phyloP scores from a whole-genome alignment of 331 rosid genomes.

The Malus hybrid region DNA sequence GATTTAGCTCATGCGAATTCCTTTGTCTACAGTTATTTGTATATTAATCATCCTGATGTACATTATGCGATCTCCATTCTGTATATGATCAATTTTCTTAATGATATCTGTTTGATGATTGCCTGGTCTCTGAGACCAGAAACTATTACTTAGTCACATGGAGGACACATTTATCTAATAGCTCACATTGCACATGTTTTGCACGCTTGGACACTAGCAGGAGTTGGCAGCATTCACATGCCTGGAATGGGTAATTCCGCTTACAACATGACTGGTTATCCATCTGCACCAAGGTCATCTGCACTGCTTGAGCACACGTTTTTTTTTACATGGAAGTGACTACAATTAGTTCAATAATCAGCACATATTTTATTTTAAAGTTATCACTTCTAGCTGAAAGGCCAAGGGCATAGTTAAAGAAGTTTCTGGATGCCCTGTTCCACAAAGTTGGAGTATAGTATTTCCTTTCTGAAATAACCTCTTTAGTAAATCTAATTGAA shows the following conservation, averaged over 20 bases:
- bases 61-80: background rate
- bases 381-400: constrained; percentile 23
- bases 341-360: constrained; percentile 30
- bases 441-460: constrained; percentile 19
- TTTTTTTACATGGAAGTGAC: constrained; percentile 47
- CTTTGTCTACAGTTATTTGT: constrained; percentile 3
- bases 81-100: background rate
- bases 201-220: constrained; percentile 99
- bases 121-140: constrained; percentile 35
- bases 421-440: constrained; percentile 17
- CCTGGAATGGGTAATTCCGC: constrained; percentile 98
- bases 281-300: constrained; percentile 99
- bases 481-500: background rate
- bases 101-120: constrained; percentile 9
- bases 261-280: constrained; percentile 96
- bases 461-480: constrained; percentile 3
- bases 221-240: constrained; percentile 97
- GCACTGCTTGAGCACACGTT: constrained; percentile 95
- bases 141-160: constrained; percentile 59
- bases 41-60: constrained; percentile 1
- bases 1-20: background rate
- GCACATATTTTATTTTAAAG: constrained; percentile 24
- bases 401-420: constrained; percentile 20
- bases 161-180: constrained; percentile 64
- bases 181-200: constrained; percentile 98